Percentiles rank a stretch among this genome's conserved stretches.
Conservation (phyloP, 2,329 filamentous ascomycete genomes). For the Neurospora crassa region DNA sequence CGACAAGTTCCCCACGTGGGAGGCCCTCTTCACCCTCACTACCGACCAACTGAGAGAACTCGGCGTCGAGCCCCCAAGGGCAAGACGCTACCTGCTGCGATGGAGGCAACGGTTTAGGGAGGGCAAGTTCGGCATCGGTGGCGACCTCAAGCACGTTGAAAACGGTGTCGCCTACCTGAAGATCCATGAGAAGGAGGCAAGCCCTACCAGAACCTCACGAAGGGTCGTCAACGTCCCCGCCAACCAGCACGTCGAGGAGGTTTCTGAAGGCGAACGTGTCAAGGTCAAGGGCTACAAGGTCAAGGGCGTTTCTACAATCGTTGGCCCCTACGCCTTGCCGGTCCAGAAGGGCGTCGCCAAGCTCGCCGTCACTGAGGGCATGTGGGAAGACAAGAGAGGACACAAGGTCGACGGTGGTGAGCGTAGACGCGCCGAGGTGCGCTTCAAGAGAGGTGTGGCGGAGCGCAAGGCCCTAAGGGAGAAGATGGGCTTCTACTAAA, state of each 20-base stretch:
- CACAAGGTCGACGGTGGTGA: constrained; percentile 96
- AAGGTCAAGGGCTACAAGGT: constrained; percentile 59
- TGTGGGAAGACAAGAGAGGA: constrained; percentile 85
- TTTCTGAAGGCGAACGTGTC: constrained; percentile 30
- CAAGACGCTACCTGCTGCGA: constrained; percentile 71
- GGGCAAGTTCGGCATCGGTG: constrained; percentile 70
- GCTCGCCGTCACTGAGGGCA: constrained; percentile 68
- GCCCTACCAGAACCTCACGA: constrained; percentile 34
- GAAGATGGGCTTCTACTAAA: constrained; percentile 17
- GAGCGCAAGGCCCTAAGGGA: constrained; percentile 61
- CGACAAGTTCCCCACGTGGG: constrained; percentile 83
- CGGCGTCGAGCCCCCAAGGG: constrained; percentile 77
- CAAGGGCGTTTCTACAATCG: constrained; percentile 57
- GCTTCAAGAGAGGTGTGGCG: constrained; percentile 73
- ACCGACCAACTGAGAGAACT: constrained; percentile 71
- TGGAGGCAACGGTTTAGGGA: constrained; percentile 81
- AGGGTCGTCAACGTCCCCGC: constrained; percentile 47
- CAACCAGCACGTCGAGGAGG: constrained; percentile 28
- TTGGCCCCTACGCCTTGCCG: constrained; percentile 63
- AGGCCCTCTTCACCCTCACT: constrained; percentile 74
- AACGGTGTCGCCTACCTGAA: constrained; percentile 43
- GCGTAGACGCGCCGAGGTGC: constrained; percentile 73
- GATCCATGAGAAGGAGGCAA: constrained; percentile 29
- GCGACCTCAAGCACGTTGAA: constrained; percentile 65
- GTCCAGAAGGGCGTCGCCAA: constrained; percentile 56